Evolutionary conservation across 495 filamentous ascomycete species (phyloP).

Genomic region (Bombardia bombarda): DNA sequence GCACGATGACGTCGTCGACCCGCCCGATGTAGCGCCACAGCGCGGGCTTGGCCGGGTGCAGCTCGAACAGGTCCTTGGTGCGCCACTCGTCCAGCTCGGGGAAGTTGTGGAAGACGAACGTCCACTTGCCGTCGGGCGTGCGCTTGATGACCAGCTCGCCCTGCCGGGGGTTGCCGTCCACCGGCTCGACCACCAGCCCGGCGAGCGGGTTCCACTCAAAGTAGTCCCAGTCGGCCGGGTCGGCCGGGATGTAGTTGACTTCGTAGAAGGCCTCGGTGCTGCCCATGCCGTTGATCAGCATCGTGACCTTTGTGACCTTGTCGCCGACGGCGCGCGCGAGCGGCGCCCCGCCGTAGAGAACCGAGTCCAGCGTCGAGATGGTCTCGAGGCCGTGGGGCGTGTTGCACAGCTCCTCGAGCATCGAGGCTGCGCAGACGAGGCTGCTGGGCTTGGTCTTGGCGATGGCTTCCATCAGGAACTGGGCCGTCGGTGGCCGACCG

Average conservation of each 20-base stretch:
- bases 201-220: slow-evolving; percentile 14
- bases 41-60: slow-evolving; percentile 31
- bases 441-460: background rate
- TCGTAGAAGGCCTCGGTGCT: slow-evolving; percentile 12
- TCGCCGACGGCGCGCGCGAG: slow-evolving; percentile 3
- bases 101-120: slow-evolving; percentile 33
- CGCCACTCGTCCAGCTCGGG: slow-evolving; percentile 36
- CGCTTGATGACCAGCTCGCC: slow-evolving; percentile 13
- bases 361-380: background rate
- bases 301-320: slow-evolving; percentile 2
- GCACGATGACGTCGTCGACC: slow-evolving; percentile 47
- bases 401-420: background rate
- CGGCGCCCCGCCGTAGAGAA: background rate
- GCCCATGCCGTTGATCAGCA: slow-evolving; percentile 13
- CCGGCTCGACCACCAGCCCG: slow-evolving; percentile 15
- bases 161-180: slow-evolving; percentile 3
- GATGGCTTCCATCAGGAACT: slow-evolving; percentile 15
- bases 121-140: slow-evolving; percentile 1
- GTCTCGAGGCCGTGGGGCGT: background rate
- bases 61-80: slow-evolving; percentile 44
- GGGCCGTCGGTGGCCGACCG: slow-evolving; percentile 10
- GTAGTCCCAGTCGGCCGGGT: slow-evolving; percentile 15
- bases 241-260: slow-evolving; percentile 1
- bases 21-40: slow-evolving; percentile 41
- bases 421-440: background rate